Base-by-base conservation (phyloP, 2,329 filamentous ascomycete genomes). In the Erysiphe pulchra region DNA sequence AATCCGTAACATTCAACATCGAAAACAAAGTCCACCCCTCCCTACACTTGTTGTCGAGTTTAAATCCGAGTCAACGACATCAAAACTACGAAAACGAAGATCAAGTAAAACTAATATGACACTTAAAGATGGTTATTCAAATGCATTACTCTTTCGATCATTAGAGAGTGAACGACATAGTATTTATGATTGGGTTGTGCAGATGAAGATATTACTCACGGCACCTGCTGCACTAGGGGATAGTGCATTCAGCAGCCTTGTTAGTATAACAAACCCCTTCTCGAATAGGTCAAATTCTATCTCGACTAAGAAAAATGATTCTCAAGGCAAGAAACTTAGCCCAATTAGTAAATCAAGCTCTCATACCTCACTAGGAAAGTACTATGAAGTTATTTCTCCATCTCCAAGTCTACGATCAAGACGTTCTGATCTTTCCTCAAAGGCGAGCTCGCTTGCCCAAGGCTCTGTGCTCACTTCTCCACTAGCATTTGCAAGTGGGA, bases 11-110 rank as follows among this genome's bases (percentile, higher is more conserved):
- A 51, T 76, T 14, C 64, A 71, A 38, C 69, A 77, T 53, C 69
- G 73, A 44, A 78, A 78, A 53, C 71, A 76, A 53, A 69, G 69
- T 0, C 67, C 70, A 11, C 63, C 69, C 4, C 59, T 73, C 8
- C 72, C 72, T 1, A 78, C 75, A 6, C 64, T 79, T 12, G 62
- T 75, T 41, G 55, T 78, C 34, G 70, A 50, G 47, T 60, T 78
- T 42, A 63, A 65, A 18, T 63, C 65, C 17, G 67, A 70, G 51
- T 62, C 66, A 0, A 52, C 59, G 9, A 63, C 66, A 34, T 73
- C 77, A 50, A 76, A 73, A 56, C 62, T 74, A 50, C 68, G 71
- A 46, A 78, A 77, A 53, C 69, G 75, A 44, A 66, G 75, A 48
- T 78, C 75, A 42, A 78, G 74, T 51, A 66, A 74, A 49, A 71